Conservation (phyloP, 257 asterid genomes). For the Gynochthodes officinalis region DNA sequence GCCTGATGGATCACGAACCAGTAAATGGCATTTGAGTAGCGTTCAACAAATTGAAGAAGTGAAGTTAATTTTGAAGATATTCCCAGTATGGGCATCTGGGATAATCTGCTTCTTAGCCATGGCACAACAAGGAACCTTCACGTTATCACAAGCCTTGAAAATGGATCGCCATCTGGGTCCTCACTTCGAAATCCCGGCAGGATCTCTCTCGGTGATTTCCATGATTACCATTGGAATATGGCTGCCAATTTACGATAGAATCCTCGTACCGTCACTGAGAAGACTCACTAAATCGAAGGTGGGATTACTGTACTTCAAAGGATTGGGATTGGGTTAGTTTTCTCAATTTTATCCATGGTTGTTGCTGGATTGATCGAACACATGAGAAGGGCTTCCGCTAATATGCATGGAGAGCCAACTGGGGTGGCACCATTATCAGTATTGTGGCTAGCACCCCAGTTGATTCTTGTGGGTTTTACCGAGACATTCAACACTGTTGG, state of each 20-base stretch:
- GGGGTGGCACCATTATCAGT: slow-evolving; percentile 63
- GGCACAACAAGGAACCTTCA: slow-evolving; percentile 74
- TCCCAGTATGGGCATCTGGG: slow-evolving; percentile 83
- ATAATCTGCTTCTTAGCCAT: slow-evolving; percentile 68
- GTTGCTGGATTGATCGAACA: slow-evolving; percentile 65
- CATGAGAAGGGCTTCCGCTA: slow-evolving; percentile 44
- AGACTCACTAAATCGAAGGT: slow-evolving; percentile 52
- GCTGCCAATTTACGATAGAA: slow-evolving; percentile 67
- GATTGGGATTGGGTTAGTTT: slow-evolving; percentile 68
- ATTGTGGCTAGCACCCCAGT: slow-evolving; percentile 83
- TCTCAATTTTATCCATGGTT: slow-evolving; percentile 68
- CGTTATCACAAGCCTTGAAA: slow-evolving; percentile 55
- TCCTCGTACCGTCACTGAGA: slow-evolving; percentile 51
- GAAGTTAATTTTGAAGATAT: slow-evolving; percentile 52
- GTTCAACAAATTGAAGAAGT: slow-evolving; percentile 74
- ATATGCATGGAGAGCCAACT: slow-evolving; percentile 20
- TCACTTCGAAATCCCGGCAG: slow-evolving; percentile 59
- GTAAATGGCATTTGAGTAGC: slow-evolving; percentile 63
- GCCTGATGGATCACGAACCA: slow-evolving; percentile 35
- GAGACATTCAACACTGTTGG: slow-evolving; percentile 83
- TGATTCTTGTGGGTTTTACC: slow-evolving; percentile 80
- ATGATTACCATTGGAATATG: slow-evolving; percentile 63
- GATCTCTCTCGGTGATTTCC: slow-evolving; percentile 57
- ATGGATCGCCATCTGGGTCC: slow-evolving; percentile 83
- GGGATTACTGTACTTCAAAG: slow-evolving; percentile 79